Conservation (phyloP, 192 early-diverging fungal species). For the Coemansia furcata region DNA sequence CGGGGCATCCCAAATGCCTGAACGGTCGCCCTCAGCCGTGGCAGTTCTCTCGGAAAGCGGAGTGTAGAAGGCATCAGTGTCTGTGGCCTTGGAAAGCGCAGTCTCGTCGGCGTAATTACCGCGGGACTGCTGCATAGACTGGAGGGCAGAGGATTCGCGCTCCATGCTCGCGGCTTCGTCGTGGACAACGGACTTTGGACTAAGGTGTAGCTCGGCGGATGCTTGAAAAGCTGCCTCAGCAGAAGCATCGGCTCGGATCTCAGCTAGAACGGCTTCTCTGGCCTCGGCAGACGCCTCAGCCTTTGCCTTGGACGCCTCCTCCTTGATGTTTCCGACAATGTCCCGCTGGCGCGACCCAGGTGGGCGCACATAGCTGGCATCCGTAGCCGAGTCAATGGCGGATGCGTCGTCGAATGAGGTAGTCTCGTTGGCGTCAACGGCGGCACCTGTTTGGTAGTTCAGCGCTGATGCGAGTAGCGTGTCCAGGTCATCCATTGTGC, state of each 20-base stretch:
- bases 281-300: constrained; percentile 36
- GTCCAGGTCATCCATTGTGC: background rate
- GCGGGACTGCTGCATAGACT: constrained; percentile 3
- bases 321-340: constrained; percentile 5
- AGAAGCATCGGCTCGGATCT: constrained; percentile 41
- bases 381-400: constrained; percentile 3
- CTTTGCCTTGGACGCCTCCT: constrained; percentile 25
- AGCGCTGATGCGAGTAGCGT: background rate
- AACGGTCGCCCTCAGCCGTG: background rate
- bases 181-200: constrained; percentile 17
- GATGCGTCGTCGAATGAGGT: background rate
- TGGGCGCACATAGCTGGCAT: constrained; percentile 7
- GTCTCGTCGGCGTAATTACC: constrained; percentile 14
- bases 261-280: constrained; percentile 39
- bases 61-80: constrained; percentile 3
- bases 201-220: constrained; percentile 38
- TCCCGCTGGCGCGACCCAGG: constrained; percentile 15
- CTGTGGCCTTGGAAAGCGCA: background rate
- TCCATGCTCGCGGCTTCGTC: constrained; percentile 28
- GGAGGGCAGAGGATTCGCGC: constrained; percentile 1
- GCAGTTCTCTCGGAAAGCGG: background rate
- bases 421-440: background rate
- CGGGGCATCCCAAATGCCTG: constrained; percentile 14
- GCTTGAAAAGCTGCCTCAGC: constrained; percentile 38
- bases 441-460: background rate